phyloP scores from a whole-genome alignment of 2,329 filamentous ascomycete species.

The Cladosporium sp. region DNA sequence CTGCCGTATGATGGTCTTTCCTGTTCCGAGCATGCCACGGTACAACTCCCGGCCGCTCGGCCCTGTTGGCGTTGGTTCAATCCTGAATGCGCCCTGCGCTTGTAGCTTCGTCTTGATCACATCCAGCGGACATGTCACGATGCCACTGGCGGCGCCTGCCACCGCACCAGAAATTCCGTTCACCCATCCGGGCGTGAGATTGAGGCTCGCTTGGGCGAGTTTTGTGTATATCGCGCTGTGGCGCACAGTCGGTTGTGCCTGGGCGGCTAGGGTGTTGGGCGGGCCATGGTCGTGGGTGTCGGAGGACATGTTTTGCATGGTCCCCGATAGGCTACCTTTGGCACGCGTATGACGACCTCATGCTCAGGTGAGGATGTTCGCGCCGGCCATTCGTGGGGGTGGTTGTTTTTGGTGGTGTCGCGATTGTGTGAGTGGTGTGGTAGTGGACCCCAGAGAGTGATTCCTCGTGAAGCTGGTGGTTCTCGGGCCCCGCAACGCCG shows the following conservation, averaged over 20 bases:
- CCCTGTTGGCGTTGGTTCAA: conserved; percentile 32
- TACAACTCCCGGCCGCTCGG: conserved; percentile 64
- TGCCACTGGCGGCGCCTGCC: conserved; percentile 87
- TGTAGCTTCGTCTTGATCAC: conserved; percentile 99
- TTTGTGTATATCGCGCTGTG: conserved; percentile 34
- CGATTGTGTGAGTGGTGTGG: conserved; percentile 12
- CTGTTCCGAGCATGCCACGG: conserved; percentile 83
- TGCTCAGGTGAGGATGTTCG: conserved; percentile 29
- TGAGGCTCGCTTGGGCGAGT: conserved; percentile 45
- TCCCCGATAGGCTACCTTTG: conserved; percentile 34
- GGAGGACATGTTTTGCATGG: conserved; percentile 35
- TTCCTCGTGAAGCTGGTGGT: conserved; percentile 17
- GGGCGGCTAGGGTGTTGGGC: conserved; percentile 24
- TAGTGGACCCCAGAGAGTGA: conserved; percentile 10
- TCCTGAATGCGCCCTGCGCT: conserved; percentile 81
- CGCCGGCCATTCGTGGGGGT: conserved; percentile 17
- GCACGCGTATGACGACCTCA: conserved; percentile 27
- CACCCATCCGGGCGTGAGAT: conserved; percentile 61
- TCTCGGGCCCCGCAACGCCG: conserved; percentile 22
- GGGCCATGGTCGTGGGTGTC: conserved; percentile 36
- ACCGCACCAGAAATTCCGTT: conserved; percentile 85
- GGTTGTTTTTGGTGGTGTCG: background rate
- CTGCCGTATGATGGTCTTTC: conserved; percentile 78
- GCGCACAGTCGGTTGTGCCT: conserved; percentile 22
- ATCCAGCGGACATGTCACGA: conserved; percentile 95